phyloP scores from a whole-genome alignment of 352 stramenopile genomes.

The Phytophthora meadii region DNA sequence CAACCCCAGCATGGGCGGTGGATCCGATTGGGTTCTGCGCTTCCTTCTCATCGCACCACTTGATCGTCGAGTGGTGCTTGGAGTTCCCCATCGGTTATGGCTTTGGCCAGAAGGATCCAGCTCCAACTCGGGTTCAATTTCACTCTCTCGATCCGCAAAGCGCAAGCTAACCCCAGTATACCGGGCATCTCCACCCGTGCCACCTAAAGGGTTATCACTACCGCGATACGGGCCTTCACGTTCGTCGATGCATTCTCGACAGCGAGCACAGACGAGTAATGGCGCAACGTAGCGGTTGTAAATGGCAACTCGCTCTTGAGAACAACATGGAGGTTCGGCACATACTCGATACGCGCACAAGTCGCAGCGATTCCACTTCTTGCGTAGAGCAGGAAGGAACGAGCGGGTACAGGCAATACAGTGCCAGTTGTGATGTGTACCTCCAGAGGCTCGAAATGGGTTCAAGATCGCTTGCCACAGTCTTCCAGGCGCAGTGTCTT shows the following conservation, averaged over 20 bases:
- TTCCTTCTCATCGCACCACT: constrained; percentile 15
- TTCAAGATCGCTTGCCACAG: constrained; percentile 29
- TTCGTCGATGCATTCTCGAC: constrained; percentile 43
- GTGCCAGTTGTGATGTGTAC: constrained; percentile 43
- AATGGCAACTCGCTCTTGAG: constrained; percentile 45
- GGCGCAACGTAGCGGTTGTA: constrained; percentile 53
- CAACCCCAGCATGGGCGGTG: constrained; percentile 24
- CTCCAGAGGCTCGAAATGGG: constrained; percentile 23
- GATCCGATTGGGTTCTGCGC: constrained; percentile 32
- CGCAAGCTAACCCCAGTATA: constrained; percentile 39
- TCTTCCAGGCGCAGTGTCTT: constrained; percentile 15
- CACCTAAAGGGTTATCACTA: constrained; percentile 14
- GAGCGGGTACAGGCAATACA: constrained; percentile 46
- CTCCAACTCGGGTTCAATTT: constrained; percentile 32
- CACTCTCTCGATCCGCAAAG: constrained; percentile 28
- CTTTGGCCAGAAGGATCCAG: constrained; percentile 16
- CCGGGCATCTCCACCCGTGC: constrained; percentile 14
- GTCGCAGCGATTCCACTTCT: constrained; percentile 43
- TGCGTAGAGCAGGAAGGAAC: constrained; percentile 29
- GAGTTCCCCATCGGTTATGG: constrained; percentile 12
- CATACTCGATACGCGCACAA: constrained; percentile 51
- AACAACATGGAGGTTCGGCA: constrained; percentile 36
- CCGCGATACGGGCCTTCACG: constrained; percentile 13
- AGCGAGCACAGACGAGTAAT: constrained; percentile 41
- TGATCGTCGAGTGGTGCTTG: constrained; percentile 3